Evolutionary conservation across 2,329 filamentous ascomycete genomes (phyloP).

Genomic region (Cladosporium sp.): DNA sequence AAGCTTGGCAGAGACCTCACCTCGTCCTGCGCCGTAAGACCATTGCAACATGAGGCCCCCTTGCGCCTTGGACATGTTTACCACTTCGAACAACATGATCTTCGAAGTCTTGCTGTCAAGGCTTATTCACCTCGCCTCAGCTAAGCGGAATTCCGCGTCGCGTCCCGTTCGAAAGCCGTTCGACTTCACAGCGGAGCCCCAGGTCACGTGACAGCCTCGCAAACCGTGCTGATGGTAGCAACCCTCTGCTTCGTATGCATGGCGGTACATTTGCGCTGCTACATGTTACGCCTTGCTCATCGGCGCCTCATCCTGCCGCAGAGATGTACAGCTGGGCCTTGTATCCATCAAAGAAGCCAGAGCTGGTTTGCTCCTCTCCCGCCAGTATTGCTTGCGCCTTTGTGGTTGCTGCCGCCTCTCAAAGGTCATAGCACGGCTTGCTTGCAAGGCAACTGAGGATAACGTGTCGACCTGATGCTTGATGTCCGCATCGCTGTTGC

Average conservation of each 20-base stretch:
- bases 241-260: neutral
- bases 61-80: neutral
- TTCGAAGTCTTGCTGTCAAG: neutral
- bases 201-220: neutral
- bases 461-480: neutral
- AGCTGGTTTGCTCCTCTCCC: neutral
- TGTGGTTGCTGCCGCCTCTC: neutral
- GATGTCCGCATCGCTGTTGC: neutral
- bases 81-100: neutral
- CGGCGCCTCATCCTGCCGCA: neutral
- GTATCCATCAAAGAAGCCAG: neutral
- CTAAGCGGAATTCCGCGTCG: neutral
- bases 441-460: neutral
- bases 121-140: neutral
- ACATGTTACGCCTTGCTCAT: neutral
- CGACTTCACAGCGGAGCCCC: neutral
- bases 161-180: neutral
- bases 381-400: neutral
- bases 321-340: neutral
- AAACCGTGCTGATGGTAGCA: neutral
- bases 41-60: neutral
- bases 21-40: neutral
- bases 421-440: neutral
- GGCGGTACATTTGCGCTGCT: neutral
- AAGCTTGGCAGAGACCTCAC: constrained; percentile 12